These are phyloP conservation scores for Cucumis variabilis DNA, from an alignment of 331 rosid genomes.

Conservation along the genomic window DNA sequence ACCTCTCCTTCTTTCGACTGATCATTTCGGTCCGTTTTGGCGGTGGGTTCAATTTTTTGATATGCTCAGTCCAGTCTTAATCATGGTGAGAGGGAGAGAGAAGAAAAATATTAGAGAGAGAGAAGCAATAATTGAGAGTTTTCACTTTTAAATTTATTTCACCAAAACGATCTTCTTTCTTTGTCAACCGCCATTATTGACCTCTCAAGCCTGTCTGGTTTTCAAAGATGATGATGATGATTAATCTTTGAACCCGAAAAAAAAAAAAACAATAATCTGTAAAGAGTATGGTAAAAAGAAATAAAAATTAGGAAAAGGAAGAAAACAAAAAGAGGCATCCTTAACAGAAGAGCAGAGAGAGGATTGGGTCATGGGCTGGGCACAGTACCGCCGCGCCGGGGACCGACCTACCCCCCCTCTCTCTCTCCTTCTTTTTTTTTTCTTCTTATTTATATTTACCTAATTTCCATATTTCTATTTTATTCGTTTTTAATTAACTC, in stretches of 20 bases:
- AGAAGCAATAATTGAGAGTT: background rate
- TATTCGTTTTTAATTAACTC: background rate
- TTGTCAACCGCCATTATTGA: background rate
- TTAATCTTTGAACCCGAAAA: background rate
- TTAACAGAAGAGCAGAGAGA: background rate
- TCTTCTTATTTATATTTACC: background rate
- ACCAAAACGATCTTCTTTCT: background rate
- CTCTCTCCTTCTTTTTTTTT: too few species aligned
- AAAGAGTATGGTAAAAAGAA: too few species aligned
- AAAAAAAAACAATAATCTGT: too few species aligned
- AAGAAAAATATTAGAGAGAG: background rate
- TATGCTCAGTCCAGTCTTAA: too few species aligned
- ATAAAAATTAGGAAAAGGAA: background rate
- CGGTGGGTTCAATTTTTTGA: too few species aligned
- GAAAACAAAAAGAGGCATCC: background rate
- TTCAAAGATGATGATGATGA: background rate
- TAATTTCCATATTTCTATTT: background rate
- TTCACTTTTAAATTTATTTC: background rate
- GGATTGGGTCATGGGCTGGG: constrained; percentile 1
- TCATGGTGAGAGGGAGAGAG: background rate
- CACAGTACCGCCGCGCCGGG: constrained; percentile 18
- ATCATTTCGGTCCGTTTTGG: too few species aligned
- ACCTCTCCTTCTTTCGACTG: too few species aligned
- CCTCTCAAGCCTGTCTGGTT: background rate
- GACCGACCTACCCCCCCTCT: background rate